Evolutionary conservation across 331 rosid species (phyloP).

Genomic region (Pyrus hybrid): DNA sequence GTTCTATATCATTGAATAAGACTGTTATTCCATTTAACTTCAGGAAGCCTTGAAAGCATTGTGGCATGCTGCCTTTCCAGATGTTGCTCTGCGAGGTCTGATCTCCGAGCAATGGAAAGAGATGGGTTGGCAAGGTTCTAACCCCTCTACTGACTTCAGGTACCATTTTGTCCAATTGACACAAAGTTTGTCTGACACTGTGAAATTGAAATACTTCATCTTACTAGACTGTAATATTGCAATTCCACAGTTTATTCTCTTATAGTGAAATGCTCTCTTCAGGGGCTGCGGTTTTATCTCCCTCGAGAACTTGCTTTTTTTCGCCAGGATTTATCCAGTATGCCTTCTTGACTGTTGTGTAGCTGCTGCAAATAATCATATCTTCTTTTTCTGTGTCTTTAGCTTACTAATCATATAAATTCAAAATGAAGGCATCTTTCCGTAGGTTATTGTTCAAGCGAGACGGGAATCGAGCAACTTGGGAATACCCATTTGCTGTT

Average conservation of each 20-base stretch:
- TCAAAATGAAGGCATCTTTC: slow-evolving; percentile 90
- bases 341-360: slow-evolving; percentile 16
- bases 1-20: not conserved
- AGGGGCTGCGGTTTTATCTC: slow-evolving; percentile 92
- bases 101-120: slow-evolving; percentile 96
- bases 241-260: slow-evolving; percentile 21
- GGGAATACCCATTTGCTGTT: slow-evolving; percentile 97
- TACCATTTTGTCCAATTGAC: slow-evolving; percentile 9
- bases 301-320: slow-evolving; percentile 85
- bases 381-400: not conserved
- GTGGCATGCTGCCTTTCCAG: slow-evolving; percentile 79
- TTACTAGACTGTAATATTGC: not conserved
- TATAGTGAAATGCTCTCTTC: slow-evolving; percentile 37
- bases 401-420: slow-evolving; percentile 53
- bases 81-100: slow-evolving; percentile 55
- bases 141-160: slow-evolving; percentile 97
- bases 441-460: slow-evolving; percentile 74
- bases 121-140: slow-evolving; percentile 99
- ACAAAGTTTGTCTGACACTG: not conserved
- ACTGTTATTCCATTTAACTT: not conserved
- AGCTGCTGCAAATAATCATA: not conserved
- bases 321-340: slow-evolving; percentile 79
- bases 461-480: slow-evolving; percentile 72
- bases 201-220: not conserved
- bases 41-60: slow-evolving; percentile 76